phyloP scores from a whole-genome alignment of 2,329 filamentous ascomycete genomes.

The Incumbomyces lentus region DNA sequence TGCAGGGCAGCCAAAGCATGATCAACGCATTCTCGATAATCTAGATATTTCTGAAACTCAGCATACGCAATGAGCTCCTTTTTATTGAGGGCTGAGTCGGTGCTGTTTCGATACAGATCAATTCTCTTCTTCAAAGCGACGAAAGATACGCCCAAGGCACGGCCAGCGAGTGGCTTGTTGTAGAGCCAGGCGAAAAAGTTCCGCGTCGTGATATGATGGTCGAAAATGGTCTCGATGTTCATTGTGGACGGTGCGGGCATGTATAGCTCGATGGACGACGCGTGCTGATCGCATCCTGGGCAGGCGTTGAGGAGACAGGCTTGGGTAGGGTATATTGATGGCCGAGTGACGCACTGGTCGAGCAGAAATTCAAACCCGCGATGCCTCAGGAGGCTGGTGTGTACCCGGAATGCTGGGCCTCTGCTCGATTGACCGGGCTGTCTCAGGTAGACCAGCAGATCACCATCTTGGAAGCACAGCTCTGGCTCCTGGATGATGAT shows the following conservation, averaged over 20 bases:
- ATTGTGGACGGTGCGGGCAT: constrained; percentile 16
- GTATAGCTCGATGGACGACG: constrained; percentile 17
- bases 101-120: constrained; percentile 44
- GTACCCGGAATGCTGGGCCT: constrained; percentile 20
- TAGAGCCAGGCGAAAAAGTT: constrained; percentile 23
- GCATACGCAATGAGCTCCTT: constrained; percentile 57
- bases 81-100: constrained; percentile 31
- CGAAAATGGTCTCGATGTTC: constrained; percentile 16
- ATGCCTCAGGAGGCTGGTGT: constrained; percentile 14
- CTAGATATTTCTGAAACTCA: constrained; percentile 58
- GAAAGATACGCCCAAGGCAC: constrained; percentile 52
- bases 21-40: constrained; percentile 54
- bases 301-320: constrained; percentile 17
- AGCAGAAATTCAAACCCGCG: constrained; percentile 17
- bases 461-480: constrained; percentile 19
- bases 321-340: constrained; percentile 11
- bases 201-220: constrained; percentile 20
- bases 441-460: constrained; percentile 20
- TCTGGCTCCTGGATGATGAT: constrained; percentile 17
- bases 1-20: constrained; percentile 59
- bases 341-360: constrained; percentile 15
- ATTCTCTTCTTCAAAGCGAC: constrained; percentile 56
- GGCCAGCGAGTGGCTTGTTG: constrained; percentile 18
- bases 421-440: constrained; percentile 21
- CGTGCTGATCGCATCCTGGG: constrained; percentile 15